Percentiles rank a stretch among this genome's conserved stretches.
Evolutionary conservation across 371 early-diverging fungal species (phyloP).

Genomic region (Thermomucor indicae-seudaticae): DNA sequence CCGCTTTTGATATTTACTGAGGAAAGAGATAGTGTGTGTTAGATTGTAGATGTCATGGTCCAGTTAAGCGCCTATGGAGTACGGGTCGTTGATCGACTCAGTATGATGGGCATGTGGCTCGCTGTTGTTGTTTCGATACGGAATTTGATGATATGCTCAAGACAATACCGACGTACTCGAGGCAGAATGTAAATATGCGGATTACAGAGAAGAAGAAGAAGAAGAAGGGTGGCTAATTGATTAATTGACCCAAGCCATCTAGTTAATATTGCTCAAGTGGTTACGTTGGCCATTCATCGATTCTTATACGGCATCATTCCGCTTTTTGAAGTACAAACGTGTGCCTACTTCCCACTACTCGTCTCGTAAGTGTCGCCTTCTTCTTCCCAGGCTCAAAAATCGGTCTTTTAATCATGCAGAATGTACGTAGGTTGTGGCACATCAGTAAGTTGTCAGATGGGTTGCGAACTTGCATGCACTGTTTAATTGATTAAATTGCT

Average conservation of each 20-base stretch:
- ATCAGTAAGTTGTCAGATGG: constrained; percentile 8
- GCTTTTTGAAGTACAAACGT: constrained; percentile 39
- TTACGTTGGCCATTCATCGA: constrained; percentile 33
- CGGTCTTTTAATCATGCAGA: background rate
- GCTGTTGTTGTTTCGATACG: constrained; percentile 30
- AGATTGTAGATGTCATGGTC: constrained; percentile 33
- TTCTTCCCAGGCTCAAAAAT: background rate
- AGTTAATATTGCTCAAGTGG: constrained; percentile 36
- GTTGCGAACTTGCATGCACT: background rate
- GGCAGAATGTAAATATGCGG: constrained; percentile 33
- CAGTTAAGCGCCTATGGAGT: constrained; percentile 31
- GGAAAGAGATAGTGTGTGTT: too few species aligned
- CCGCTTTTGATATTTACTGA: too few species aligned
- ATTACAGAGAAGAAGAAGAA: background rate
- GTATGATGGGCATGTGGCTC: constrained; percentile 45
- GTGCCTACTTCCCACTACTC: constrained; percentile 36
- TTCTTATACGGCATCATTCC: constrained; percentile 40
- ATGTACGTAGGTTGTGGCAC: constrained; percentile 22
- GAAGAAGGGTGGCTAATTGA: background rate
- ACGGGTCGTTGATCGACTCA: constrained; percentile 36
- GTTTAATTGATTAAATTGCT: background rate
- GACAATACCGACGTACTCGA: constrained; percentile 33
- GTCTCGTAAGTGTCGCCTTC: constrained; percentile 28
- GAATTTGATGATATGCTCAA: constrained; percentile 28
- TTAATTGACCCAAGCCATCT: constrained; percentile 24